A percentile compares a stretch with the other conserved stretches of the same genome.
These are phyloP conservation scores for Quercus gilva DNA, from an alignment of 306 rosid genomes.

Conservation along the genomic window DNA sequence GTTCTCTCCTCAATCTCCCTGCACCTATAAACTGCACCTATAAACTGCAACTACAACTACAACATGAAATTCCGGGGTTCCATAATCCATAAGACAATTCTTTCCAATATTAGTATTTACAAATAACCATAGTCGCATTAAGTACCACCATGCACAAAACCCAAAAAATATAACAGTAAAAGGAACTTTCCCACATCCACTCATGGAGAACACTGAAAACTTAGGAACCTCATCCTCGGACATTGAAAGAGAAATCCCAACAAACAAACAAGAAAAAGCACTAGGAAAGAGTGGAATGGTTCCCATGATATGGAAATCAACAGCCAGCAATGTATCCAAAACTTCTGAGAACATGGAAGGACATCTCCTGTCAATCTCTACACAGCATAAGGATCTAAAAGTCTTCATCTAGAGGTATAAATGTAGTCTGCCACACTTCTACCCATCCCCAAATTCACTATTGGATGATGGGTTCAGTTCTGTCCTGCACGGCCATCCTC, in stretches of 20 bases:
- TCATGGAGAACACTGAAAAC: slow-evolving; percentile 26
- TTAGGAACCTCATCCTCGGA: slow-evolving; percentile 34
- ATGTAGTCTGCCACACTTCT: slow-evolving; percentile 34
- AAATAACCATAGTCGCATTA: slow-evolving; percentile 43
- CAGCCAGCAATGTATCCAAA: slow-evolving; percentile 50
- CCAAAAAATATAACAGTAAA: slow-evolving; percentile 39
- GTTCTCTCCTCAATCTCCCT: slow-evolving; percentile 29
- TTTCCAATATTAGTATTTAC: slow-evolving; percentile 54
- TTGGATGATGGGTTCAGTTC: slow-evolving; percentile 56
- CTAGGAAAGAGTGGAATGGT: slow-evolving; percentile 33
- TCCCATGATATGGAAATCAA: slow-evolving; percentile 45
- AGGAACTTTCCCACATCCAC: slow-evolving; percentile 42
- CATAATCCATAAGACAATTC: slow-evolving; percentile 17
- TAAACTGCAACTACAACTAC: slow-evolving; percentile 23
- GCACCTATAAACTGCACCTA: slow-evolving; percentile 23
- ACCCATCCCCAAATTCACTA: slow-evolving; percentile 33
- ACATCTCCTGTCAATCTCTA: slow-evolving; percentile 62
- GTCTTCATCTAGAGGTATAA: slow-evolving; percentile 31
- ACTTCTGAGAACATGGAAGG: slow-evolving; percentile 60
- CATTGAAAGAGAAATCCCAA: slow-evolving; percentile 36
- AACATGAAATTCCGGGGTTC: slow-evolving; percentile 33
- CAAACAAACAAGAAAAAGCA: slow-evolving; percentile 22
- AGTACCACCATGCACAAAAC: slow-evolving; percentile 52
- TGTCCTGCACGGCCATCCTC: slow-evolving; percentile 92
- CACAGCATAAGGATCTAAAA: slow-evolving; percentile 47